Conservation (phyloP, 176 grass and related monocot genomes). For the Carex scoparia region DNA sequence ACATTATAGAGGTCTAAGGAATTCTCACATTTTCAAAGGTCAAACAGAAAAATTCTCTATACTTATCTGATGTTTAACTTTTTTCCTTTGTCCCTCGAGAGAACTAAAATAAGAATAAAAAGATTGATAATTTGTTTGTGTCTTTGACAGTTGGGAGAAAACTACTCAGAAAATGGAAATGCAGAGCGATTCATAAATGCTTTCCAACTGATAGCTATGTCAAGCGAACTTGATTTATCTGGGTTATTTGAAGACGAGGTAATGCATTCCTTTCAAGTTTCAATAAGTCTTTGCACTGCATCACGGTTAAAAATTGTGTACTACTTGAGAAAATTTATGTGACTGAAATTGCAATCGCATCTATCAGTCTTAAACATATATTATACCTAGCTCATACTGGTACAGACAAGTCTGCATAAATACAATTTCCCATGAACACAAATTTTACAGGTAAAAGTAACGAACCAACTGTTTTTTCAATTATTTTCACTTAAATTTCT, state of each 20-base stretch:
- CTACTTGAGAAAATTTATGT: neutral
- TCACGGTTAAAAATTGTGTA: neutral
- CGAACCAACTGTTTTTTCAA: neutral
- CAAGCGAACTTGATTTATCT: constrained; percentile 56
- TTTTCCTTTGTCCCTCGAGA: neutral
- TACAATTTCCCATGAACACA: neutral
- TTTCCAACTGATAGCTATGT: constrained; percentile 57
- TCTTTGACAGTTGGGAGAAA: constrained; percentile 30
- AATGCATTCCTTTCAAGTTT: neutral
- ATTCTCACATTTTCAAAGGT: neutral
- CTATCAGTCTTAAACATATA: neutral
- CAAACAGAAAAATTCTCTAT: neutral
- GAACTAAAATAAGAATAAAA: neutral
- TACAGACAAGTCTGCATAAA: neutral
- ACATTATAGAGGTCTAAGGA: no score
- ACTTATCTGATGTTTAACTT: neutral
- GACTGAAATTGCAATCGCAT: neutral
- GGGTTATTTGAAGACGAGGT: constrained; percentile 72
- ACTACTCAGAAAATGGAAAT: constrained; percentile 3
- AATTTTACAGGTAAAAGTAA: no score
- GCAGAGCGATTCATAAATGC: constrained; percentile 45
- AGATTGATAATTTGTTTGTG: neutral
- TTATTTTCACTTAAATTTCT: neutral
- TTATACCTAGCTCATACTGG: neutral
- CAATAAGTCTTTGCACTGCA: neutral